Base-by-base conservation (phyloP, 805 yeast genomes). In the Candida tibetensis region DNA sequence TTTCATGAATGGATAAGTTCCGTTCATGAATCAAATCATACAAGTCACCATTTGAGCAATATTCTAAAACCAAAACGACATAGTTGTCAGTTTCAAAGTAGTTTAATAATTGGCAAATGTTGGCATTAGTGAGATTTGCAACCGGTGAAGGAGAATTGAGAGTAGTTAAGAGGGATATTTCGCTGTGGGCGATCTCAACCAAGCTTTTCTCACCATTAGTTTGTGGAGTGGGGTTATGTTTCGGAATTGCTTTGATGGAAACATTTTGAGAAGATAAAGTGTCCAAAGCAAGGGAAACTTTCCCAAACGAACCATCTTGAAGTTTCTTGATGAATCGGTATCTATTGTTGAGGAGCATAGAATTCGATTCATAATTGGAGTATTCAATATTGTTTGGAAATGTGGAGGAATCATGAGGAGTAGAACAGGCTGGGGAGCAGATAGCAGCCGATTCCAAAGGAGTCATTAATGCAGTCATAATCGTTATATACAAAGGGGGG, bases 11-110 rank as follows among this genome's bases (percentile, higher is more conserved):
- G 21, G 42, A 32, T 14, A 46, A 41, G 7, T 35, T 16, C n/a
- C 49, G 35, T 19, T 41, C 42, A 43, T 64, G 69, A 34, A 74
- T 63, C 38, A 73, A 67, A 51, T 83, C 90, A 52, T 81, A 81
- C 35, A 83, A 59, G 46, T 83, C 90, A 23, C 89, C 89, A 34
- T 72, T 67, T 28, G 74, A 69, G 45, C 85, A 81, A 55, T 76
- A 81, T 56, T 84, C 90, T 51, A 84, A 65, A 12, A 81, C 82
- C 47, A 84, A 52, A 15, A 78, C 71, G 43, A 73, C 70, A 46
- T 71, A 72, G 15, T 69, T 61, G 5, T 64, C 58, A 10, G 83
- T 73, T 48, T 80, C 82, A 46, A 81, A 79, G 42, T 64, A 62
- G 44, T 81, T 81, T 17, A 79, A 47, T 48, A 84, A 58, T 39